These are phyloP conservation scores for Symbiodinium pilosum DNA, from an alignment of 73 alveolate genomes.

Conservation along the genomic window DNA sequence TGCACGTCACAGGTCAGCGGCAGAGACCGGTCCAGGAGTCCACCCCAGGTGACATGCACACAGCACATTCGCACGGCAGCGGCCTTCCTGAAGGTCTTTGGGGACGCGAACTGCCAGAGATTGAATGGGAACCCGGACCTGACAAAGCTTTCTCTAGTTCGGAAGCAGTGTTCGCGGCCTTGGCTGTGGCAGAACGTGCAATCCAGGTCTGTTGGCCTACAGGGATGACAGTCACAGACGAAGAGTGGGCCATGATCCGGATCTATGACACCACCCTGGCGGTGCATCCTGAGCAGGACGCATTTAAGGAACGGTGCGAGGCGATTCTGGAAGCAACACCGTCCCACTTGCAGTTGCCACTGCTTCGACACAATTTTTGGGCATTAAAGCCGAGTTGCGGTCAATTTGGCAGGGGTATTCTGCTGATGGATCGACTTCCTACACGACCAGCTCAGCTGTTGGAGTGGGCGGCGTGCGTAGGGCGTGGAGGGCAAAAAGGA, in stretches of 20 bases:
- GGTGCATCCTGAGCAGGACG: neutral
- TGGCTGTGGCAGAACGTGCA: neutral
- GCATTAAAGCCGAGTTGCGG: conserved; percentile 88
- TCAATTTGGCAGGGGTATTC: conserved; percentile 73
- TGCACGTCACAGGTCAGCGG: neutral
- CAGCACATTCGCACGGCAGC: neutral
- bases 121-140: conserved; percentile 33
- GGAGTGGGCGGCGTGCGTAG: conserved; percentile 60
- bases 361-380: conserved; percentile 45
- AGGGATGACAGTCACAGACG: neutral
- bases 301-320: too few relatives aligned
- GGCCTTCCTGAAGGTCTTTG: conserved; percentile 47
- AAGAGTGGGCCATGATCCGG: conserved; percentile 45
- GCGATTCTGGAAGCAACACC: neutral
- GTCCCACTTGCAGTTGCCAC: neutral
- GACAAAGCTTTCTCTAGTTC: neutral
- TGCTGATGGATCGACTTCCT: conserved; percentile 63
- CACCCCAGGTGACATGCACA: neutral
- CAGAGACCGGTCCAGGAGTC: neutral
- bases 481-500: conserved; percentile 70
- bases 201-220: neutral
- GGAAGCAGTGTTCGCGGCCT: conserved; percentile 4
- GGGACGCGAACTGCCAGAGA: conserved; percentile 65
- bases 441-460: conserved; percentile 7
- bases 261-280: neutral